Conservation (phyloP, 2,329 filamentous ascomycete genomes). For the Piedraia hortae region DNA sequence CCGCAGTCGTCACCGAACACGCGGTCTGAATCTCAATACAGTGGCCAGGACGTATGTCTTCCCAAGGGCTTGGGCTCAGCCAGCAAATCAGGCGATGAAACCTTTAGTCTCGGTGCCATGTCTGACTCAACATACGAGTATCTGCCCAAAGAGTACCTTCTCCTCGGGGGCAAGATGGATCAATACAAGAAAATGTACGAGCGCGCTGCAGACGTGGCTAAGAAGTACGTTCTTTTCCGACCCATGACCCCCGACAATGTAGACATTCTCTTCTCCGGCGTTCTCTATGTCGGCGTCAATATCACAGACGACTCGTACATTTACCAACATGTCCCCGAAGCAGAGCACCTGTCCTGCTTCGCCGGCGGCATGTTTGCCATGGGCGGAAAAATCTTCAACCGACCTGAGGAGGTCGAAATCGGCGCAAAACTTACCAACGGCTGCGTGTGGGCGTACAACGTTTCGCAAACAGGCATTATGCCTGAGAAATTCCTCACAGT, state of each 20-base stretch:
- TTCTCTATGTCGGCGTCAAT: slow-evolving; percentile 16
- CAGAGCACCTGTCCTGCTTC: slow-evolving; percentile 26
- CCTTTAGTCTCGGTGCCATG: slow-evolving; percentile 27
- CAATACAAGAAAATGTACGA: slow-evolving; percentile 52
- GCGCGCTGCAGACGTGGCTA: slow-evolving; percentile 36
- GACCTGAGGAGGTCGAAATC: slow-evolving; percentile 21
- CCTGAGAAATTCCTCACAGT: slow-evolving; percentile 18
- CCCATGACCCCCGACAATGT: slow-evolving; percentile 42
- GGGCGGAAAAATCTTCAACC: slow-evolving; percentile 24
- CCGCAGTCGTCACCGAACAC: too few relatives aligned
- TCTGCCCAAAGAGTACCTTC: slow-evolving; percentile 36
- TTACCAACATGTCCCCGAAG: slow-evolving; percentile 8
- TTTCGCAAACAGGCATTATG: slow-evolving; percentile 24
- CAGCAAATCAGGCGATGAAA: slow-evolving; percentile 19
- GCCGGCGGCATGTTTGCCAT: slow-evolving; percentile 28
- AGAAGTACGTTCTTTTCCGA: slow-evolving; percentile 47
- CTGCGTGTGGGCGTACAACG: slow-evolving; percentile 27
- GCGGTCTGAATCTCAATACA: not conserved
- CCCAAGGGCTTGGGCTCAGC: slow-evolving; percentile 29
- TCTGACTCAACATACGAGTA: slow-evolving; percentile 31
- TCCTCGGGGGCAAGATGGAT: slow-evolving; percentile 44
- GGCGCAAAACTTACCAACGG: slow-evolving; percentile 25
- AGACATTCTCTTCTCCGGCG: slow-evolving; percentile 49
- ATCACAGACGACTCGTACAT: slow-evolving; percentile 16
- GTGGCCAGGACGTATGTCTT: slow-evolving; percentile 17